Conservation (phyloP, 2,329 filamentous ascomycete species). For the Fusarium brevicatenulatum region DNA sequence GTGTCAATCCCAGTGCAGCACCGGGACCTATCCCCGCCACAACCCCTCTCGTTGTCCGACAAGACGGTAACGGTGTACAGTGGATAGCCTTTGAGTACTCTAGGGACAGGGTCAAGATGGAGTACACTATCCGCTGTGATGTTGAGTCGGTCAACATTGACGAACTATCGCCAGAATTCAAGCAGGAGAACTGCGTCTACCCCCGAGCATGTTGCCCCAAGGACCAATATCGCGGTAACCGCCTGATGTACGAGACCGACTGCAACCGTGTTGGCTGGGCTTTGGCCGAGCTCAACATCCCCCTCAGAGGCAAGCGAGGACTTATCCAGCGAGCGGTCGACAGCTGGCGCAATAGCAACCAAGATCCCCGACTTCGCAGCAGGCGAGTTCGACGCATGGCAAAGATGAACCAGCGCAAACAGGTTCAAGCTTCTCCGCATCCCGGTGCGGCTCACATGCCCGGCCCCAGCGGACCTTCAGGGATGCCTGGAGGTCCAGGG, state of each 20-base stretch:
- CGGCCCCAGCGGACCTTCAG: conserved; percentile 72
- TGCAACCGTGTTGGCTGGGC: conserved; percentile 99
- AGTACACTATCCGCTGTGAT: conserved; percentile 98
- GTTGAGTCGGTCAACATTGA: conserved; percentile 97
- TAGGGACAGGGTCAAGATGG: conserved; percentile 97
- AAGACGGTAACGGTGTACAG: conserved; percentile 96
- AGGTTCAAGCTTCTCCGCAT: conserved; percentile 68
- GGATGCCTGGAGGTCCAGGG: conserved; percentile 70
- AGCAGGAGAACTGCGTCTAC: conserved; percentile 98
- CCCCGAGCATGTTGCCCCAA: conserved; percentile 94
- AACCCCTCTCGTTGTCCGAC: conserved; percentile 90
- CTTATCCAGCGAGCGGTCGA: conserved; percentile 97
- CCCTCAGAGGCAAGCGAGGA: conserved; percentile 90
- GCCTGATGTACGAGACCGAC: conserved; percentile 95
- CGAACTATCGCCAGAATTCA: conserved; percentile 86
- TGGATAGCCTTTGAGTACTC: conserved; percentile 99
- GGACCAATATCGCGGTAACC: conserved; percentile 95
- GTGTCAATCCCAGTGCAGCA: conserved; percentile 87
- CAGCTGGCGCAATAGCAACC: conserved; percentile 99
- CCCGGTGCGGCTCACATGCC: conserved; percentile 71
- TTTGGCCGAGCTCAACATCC: conserved; percentile 89
- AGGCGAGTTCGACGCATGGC: conserved; percentile 93
- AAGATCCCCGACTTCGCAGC: conserved; percentile 90
- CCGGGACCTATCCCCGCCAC: conserved; percentile 97
- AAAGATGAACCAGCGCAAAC: conserved; percentile 91